Base-by-base conservation (phyloP, 1,284 basidiomycete genomes). In the Tilletiopsis washingtonensis region DNA sequence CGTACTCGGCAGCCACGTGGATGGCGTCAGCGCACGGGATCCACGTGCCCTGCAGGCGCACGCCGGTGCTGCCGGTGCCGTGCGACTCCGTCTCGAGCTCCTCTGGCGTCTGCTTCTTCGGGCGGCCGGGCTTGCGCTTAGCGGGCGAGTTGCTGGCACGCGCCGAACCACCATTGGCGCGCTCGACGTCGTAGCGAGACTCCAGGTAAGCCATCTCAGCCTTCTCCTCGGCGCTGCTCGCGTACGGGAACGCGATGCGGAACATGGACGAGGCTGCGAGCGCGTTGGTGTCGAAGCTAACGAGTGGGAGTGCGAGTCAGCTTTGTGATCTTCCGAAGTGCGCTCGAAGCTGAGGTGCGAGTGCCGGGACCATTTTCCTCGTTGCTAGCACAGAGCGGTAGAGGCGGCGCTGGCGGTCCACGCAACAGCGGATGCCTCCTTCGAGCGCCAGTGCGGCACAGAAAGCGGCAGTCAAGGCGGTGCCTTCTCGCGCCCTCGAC, bases 201-300 rank as follows among this genome's bases (percentile, higher is more conserved):
- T 86, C 86, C 54, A 91, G 62, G 86, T 86, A 96, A 44, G 81
- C 80, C 62, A 87, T 81, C 75, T 98, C 93, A 26, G 76, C 77
- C 69, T 82, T 83, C 75, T 97, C 93, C 19, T 85, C 83, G 40
- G 81, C 79, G 2, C 89, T 87, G 26, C 79, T 77, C 0, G 91
- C 86, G 47, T 79, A 82, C 7, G 94, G 93, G 76, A 91, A 98
- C 0, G 91, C 90, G 23, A 91, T 89, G 62, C 90, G 88, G 79
- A 90, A 97, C 88, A 99, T 94, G 55, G 93, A 94, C 4, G 91
- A 94, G 17, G 93, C 83, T 53, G 87, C 90, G 75, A 99, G 81
- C 21, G 91, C 91, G 59, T 89, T 84, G 5, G 93, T 97, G 77
- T 99, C 93, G 71, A 90, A 94, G 54, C 93, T 84, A 88, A n/a